Base-by-base conservation (phyloP, 2,329 filamentous ascomycete genomes). In the Fusarium sp. region DNA sequence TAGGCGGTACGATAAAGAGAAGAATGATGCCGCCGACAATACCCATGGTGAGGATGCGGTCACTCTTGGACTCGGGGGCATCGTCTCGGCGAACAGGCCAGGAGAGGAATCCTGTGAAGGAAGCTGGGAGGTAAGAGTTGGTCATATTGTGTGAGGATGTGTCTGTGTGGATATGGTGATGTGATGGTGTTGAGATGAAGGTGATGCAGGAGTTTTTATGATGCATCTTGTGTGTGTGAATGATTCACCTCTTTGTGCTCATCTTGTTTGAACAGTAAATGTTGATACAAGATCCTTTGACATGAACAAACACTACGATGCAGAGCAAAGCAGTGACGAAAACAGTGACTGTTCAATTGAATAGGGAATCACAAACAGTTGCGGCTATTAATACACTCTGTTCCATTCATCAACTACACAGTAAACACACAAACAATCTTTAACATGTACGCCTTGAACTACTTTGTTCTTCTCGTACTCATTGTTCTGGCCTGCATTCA, bases 11-110 rank as follows among this genome's bases (percentile, higher is more conserved):
- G 20, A 36, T 30, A 38, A 75, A 54, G 28, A 68, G 26, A 5
- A 53, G 36, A 16, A 50, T 38, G 31, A 76, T 59, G 58, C 66
- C 58, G 26, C 47, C 47, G 50, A 61, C 50, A 6, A 76, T 50
- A 26, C 28, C 38, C 26, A 36, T 44, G n/a, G 59, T 65, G 24
- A 58, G 16, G 38, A 35, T 26, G 10, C 47, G 45, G 24, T 72
- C 47, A 16, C 45, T 30, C 5, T 35, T 38, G n/a, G 58, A 69
- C 8, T 41, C 31, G 10, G 42, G 31, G 11, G n/a, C 20, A 11
- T 42, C 36, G 14, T 47, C 59, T 5, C 68, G 68, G 30, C 65
- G 57, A 14, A 48, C 22, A 1, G 61, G 61, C 70, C 65, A 73
- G 15, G 58, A 45, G 26, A 71, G 30, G 28, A 53, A 20, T 13